Conservation (phyloP, 352 stramenopile genomes). For the Peronospora tabacina region DNA sequence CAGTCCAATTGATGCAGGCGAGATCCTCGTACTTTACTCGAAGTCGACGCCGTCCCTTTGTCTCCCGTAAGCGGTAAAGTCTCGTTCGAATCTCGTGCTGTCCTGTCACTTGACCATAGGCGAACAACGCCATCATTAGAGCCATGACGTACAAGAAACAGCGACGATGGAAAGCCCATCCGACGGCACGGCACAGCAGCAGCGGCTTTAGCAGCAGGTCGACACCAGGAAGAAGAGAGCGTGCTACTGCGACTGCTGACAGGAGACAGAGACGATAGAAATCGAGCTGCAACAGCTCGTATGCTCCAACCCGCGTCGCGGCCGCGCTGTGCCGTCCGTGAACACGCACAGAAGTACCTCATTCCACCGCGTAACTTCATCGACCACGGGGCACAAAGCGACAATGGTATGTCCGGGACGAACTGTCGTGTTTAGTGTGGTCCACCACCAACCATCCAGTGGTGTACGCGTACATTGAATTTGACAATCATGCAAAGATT, state of each 20-base stretch:
- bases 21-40: slow-evolving; percentile 15
- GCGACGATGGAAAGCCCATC: slow-evolving; percentile 2
- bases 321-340: slow-evolving; percentile 7
- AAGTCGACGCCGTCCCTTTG: slow-evolving; percentile 9
- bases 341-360: slow-evolving; percentile 39
- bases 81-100: slow-evolving; percentile 28
- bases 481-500: neutral
- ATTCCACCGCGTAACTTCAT: slow-evolving; percentile 46
- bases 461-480: neutral
- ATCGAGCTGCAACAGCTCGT: slow-evolving; percentile 4
- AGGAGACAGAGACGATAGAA: slow-evolving; percentile 5
- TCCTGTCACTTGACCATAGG: slow-evolving; percentile 30
- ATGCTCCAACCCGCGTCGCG: neutral
- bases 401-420: neutral
- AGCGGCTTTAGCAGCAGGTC: slow-evolving; percentile 7
- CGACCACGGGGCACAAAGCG: slow-evolving; percentile 1
- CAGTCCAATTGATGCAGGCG: neutral
- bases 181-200: slow-evolving; percentile 11
- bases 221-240: slow-evolving; percentile 2
- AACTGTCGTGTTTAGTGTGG: neutral
- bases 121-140: slow-evolving; percentile 26
- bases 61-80: slow-evolving; percentile 31
- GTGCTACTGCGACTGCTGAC: slow-evolving; percentile 2
- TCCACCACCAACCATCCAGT: neutral
- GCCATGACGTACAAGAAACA: slow-evolving; percentile 9